Base-by-base conservation (phyloP, 2,329 filamentous ascomycete species). In the Diaporthe aspalathi region DNA sequence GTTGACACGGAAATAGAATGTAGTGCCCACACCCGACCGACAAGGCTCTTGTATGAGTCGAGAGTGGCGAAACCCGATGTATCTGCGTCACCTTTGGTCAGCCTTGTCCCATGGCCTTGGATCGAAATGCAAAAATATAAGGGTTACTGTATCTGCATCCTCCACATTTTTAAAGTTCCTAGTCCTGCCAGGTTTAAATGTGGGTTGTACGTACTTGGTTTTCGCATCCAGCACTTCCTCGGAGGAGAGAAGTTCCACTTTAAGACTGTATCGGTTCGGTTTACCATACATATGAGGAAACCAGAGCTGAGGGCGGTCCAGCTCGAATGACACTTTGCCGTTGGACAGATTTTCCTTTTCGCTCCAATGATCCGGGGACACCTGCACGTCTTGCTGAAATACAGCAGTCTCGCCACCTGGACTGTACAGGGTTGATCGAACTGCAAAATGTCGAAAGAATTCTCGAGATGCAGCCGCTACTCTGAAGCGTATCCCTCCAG, bases 1-100 rank as follows among this genome's bases (percentile, higher is more conserved):
- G 80, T 96, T 95, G 78, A 96, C 83, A 73, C 89, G 85, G 80
- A 96, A 95, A 83, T 91, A 94, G 83, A 95, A 95, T 7, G 88
- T 91, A 35, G 91, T 93, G 32, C 93, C 93, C 5, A 91, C 88
- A 67, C 91, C 88, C 1, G 86, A 89, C 35, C 86, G 81, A 1
- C 92, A 81, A 0, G 85, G 81, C 16, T 83, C 81, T 76, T 92
- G 89, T 22, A 91, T 81, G 5, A 92, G 83, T 75, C 89, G 85
- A 17, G 85, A 88, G 75, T 86, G 89, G 54, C 93, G 88, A 66
- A 96, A 84, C 1, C 93, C 93, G 38, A 92, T 91, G 66, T 84
- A 88, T 79, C 92, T 93, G 66, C 84, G 4, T 27, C 83, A 1
- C 85, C 73, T 0, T 81, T 82, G 76, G 94, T 89, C 22, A 92